phyloP scores from a whole-genome alignment of 352 stramenopile genomes.

The Phytopythium vexans region DNA sequence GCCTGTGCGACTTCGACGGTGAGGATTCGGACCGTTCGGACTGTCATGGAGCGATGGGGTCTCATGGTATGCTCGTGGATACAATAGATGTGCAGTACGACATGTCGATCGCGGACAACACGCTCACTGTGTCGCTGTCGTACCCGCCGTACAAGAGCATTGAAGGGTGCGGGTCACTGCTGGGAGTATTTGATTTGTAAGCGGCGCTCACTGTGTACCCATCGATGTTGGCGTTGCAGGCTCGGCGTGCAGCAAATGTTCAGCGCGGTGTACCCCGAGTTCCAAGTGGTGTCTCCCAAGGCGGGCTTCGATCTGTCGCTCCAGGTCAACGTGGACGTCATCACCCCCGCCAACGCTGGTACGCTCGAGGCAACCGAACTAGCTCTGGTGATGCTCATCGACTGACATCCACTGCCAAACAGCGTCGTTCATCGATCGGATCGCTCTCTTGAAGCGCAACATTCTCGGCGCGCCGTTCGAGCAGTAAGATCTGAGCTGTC shows the following conservation, averaged over 20 bases:
- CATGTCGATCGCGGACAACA: slow-evolving; percentile 66
- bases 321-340: slow-evolving; percentile 71
- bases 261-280: slow-evolving; percentile 67
- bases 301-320: slow-evolving; percentile 79
- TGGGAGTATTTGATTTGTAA: slow-evolving; percentile 6
- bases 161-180: slow-evolving; percentile 32
- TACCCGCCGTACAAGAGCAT: slow-evolving; percentile 76
- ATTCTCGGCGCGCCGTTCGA: slow-evolving; percentile 77
- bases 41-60: slow-evolving; percentile 2
- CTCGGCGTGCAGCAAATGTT: slow-evolving; percentile 74
- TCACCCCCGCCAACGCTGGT: slow-evolving; percentile 71
- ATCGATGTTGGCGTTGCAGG: slow-evolving; percentile 16
- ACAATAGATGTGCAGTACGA: slow-evolving; percentile 77
- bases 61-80: too few relatives aligned
- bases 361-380: neutral
- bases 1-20: slow-evolving; percentile 85
- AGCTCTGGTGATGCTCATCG: slow-evolving; percentile 3
- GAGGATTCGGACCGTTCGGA: neutral
- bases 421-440: slow-evolving; percentile 72
- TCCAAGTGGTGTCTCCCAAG: slow-evolving; percentile 58
- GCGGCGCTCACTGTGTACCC: too few relatives aligned
- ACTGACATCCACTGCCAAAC: neutral
- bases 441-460: slow-evolving; percentile 82
- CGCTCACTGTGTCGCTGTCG: slow-evolving; percentile 68
- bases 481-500: slow-evolving; percentile 27